These are phyloP conservation scores for Ambrosia hybrid DNA, from an alignment of 140 eudicot genomes.

Conservation along the genomic window DNA sequence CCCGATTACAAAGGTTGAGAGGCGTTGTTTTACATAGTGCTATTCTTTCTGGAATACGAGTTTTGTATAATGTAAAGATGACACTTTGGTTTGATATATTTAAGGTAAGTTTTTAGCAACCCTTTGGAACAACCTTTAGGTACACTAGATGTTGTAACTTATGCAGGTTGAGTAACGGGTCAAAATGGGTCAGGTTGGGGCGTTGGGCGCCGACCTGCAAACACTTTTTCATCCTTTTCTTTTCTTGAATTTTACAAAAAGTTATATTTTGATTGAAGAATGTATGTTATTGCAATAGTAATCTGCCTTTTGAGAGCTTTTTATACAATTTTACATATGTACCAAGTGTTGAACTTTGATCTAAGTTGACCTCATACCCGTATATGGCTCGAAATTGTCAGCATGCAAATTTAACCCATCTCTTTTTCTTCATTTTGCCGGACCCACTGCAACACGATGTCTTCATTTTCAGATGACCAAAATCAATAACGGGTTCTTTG, in stretches of 20 bases:
- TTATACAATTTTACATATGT: background rate
- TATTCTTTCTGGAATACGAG: constrained; percentile 82
- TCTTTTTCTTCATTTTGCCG: too few species aligned
- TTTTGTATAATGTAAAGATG: constrained; percentile 71
- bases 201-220: background rate
- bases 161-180: background rate
- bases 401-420: too few species aligned
- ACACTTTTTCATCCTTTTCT: background rate
- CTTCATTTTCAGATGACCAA: too few species aligned
- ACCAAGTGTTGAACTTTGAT: too few species aligned
- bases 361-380: too few species aligned
- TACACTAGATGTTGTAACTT: background rate
- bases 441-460: too few species aligned
- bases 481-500: too few species aligned
- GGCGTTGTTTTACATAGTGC: constrained; percentile 85
- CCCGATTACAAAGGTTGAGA: constrained; percentile 64
- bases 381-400: too few species aligned
- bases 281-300: background rate
- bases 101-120: constrained; percentile 41
- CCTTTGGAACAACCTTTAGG: background rate
- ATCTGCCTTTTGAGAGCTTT: background rate
- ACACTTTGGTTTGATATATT: constrained; percentile 91
- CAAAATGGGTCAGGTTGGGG: background rate
- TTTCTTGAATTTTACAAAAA: background rate
- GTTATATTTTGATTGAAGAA: background rate